These are phyloP conservation scores for Paramecium sexaurelia DNA, from an alignment of 73 alveolate genomes.

Conservation along the genomic window DNA sequence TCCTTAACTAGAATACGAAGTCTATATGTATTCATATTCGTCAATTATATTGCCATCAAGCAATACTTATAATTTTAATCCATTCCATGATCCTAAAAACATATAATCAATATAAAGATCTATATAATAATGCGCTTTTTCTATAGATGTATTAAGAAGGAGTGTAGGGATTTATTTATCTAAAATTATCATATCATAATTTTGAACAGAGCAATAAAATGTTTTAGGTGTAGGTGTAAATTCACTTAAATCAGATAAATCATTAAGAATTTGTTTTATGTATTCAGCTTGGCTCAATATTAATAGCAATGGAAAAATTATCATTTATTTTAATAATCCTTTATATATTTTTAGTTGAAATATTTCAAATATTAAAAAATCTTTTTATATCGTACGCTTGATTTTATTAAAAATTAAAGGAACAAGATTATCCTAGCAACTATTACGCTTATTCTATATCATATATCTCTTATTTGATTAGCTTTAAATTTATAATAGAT, in stretches of 20 bases:
- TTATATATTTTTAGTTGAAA: background rate
- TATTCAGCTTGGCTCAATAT: background rate
- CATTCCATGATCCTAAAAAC: background rate
- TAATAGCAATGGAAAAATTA: background rate
- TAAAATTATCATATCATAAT: background rate
- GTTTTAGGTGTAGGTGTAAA: background rate
- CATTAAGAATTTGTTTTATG: background rate
- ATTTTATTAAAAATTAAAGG: background rate
- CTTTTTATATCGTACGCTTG: background rate
- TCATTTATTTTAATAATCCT: background rate
- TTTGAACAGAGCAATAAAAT: background rate
- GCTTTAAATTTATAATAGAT: no score
- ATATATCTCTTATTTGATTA: no score
- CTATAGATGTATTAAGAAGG: background rate
- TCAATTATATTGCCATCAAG: background rate
- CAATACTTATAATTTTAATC: background rate
- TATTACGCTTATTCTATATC: no score
- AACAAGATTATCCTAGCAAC: no score
- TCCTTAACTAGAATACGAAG: background rate
- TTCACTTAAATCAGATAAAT: background rate
- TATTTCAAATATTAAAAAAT: background rate
- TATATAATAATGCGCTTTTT: background rate
- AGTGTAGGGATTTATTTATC: background rate
- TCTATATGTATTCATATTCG: background rate
- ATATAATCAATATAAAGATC: background rate